Evolutionary conservation across 129 eudicot genomes (phyloP).

Genomic region (Sambucus nigra): DNA sequence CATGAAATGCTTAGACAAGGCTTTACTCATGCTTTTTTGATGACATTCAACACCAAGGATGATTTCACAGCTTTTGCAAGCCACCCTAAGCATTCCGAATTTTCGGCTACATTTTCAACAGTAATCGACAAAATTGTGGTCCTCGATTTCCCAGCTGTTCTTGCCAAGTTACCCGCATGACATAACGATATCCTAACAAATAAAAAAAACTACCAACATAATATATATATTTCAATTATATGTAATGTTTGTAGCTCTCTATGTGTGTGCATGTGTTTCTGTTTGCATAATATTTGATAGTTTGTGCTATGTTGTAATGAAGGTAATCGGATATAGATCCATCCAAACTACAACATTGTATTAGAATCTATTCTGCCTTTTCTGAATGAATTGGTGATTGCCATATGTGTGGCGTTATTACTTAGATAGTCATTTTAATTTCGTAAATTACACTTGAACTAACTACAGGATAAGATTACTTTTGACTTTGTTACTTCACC

Average conservation of each 20-base stretch:
- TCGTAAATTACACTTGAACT: neutral
- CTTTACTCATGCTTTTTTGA: conserved; percentile 77
- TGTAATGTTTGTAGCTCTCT: no score
- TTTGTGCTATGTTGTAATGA: neutral
- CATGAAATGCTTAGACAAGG: conserved; percentile 85
- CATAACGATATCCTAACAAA: neutral
- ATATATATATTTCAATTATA: neutral
- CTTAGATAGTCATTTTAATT: neutral
- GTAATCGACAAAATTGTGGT: conserved; percentile 71
- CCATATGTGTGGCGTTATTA: neutral
- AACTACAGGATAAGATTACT: neutral
- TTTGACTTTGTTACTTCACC: conserved; percentile 7
- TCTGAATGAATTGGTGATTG: neutral
- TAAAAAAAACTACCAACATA: neutral
- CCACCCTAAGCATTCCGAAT: conserved; percentile 64
- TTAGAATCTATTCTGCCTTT: neutral
- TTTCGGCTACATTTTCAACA: conserved; percentile 48
- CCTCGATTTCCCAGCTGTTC: conserved; percentile 72
- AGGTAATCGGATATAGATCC: neutral
- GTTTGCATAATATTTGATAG: neutral
- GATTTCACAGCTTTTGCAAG: conserved; percentile 44
- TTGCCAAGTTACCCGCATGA: conserved; percentile 39
- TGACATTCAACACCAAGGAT: conserved; percentile 77
- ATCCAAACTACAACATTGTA: neutral
- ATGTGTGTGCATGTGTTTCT: no score